Conservation (phyloP, 305 asterid species). For the Caryopteris hybrid region DNA sequence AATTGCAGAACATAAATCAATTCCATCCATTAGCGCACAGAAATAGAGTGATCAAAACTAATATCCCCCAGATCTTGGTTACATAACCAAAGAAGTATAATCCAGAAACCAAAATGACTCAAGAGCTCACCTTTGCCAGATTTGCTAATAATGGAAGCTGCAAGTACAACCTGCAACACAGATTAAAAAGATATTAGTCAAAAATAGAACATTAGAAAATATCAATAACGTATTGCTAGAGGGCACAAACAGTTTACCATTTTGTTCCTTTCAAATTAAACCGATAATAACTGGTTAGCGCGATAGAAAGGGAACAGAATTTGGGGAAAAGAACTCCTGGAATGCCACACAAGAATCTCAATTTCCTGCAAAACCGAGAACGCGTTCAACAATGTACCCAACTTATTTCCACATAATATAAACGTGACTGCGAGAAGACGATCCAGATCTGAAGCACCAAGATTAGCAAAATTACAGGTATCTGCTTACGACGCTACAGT, state of each 20-base stretch:
- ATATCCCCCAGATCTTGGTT: background rate
- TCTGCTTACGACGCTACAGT: background rate
- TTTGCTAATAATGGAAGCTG: slow-evolving; percentile 78
- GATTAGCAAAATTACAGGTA: background rate
- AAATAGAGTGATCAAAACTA: background rate
- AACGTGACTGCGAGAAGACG: background rate
- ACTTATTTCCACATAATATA: background rate
- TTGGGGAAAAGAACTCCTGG: slow-evolving; percentile 15
- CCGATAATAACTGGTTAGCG: background rate
- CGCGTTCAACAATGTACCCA: background rate
- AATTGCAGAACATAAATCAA: background rate
- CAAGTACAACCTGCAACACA: slow-evolving; percentile 76
- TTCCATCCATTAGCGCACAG: background rate
- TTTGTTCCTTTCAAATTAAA: background rate
- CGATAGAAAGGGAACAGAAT: background rate
- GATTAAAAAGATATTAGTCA: slow-evolving; percentile 4
- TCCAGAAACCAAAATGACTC: background rate
- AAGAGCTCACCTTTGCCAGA: slow-evolving; percentile 73
- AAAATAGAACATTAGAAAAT: background rate
- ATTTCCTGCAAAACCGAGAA: background rate
- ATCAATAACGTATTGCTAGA: background rate
- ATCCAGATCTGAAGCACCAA: slow-evolving; percentile 11
- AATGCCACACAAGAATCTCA: slow-evolving; percentile 16
- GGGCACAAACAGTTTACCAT: background rate
- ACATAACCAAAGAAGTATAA: background rate